Base-by-base conservation (phyloP, 2,329 filamentous ascomycete genomes). In the Didymella keratinophila region DNA sequence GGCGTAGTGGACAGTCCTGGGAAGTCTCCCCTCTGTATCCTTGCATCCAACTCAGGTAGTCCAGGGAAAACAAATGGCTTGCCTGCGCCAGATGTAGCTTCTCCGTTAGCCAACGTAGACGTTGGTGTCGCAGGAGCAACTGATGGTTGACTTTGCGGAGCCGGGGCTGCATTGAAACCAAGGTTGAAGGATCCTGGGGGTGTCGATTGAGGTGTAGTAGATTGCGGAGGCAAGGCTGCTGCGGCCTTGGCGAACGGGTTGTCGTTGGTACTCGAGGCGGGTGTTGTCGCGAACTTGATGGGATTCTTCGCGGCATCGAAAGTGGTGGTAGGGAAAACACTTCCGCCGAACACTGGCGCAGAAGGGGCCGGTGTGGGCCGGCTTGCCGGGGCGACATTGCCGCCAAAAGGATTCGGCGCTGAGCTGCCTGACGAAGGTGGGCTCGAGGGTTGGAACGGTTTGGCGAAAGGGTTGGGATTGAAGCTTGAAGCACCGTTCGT, bases 301-400 rank as follows among this genome's bases (percentile, higher is more conserved):
- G 58, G 3, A 23, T 73, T 64, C 28, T 70, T 72, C 0, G 65
- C 62, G 9, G 67, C 53, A 57, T 76, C 68, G 36, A 75, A 76
- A 0, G 72, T 20, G 16, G 71, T 73, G 16, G 71, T 71, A 37
- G 71, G 63, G n/a, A 68, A 64, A 3, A 63, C 47, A 27, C 60
- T 18, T 20, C 34, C 42, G 20, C 23, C 46, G 34, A 42, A 42
- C 1, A 20, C 21, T 20, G 27, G 28, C 3, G 45, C 18, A 27
- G 34, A 14, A 23, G 43, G 36, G n/a, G 37, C 41, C 34, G 32
- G 48, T 30, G 18, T 20, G 30, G 36, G 39, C 36, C 42, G 54
- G 23, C 9, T 32, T 34, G 34, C 52, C 23, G 41, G 10, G n/a
- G 32, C 42, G 21, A 50, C 36, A 16, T 16, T 54, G 47, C 50